These are phyloP conservation scores for Fusarium albosuccineum DNA, from an alignment of 2,329 filamentous ascomycete species.

Conservation along the genomic window DNA sequence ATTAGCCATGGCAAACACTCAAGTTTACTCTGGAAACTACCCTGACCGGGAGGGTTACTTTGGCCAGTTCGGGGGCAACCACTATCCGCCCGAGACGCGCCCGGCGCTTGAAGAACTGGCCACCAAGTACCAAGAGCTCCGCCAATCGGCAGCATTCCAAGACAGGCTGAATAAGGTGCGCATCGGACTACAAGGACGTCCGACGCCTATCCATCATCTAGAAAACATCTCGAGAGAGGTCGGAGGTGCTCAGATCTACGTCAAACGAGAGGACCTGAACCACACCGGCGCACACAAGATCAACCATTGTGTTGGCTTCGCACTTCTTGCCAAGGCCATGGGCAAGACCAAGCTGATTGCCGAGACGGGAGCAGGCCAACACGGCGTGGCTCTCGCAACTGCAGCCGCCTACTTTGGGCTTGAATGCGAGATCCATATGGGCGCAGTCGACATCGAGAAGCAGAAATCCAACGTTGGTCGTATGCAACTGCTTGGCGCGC, in stretches of 20 bases:
- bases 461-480: neutral
- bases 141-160: too few relatives aligned
- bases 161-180: too few relatives aligned
- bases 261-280: slow-evolving; percentile 93
- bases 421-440: neutral
- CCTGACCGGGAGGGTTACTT: too few relatives aligned
- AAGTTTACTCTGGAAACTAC: too few relatives aligned
- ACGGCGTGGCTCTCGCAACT: slow-evolving; percentile 92
- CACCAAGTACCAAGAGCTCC: too few relatives aligned
- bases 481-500: neutral
- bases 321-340: slow-evolving; percentile 81
- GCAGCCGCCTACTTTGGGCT: slow-evolving; percentile 80
- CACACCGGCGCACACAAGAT: slow-evolving; percentile 97
- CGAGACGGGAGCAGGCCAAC: slow-evolving; percentile 92
- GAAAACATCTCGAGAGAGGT: slow-evolving; percentile 45
- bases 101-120: too few relatives aligned
- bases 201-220: too few relatives aligned
- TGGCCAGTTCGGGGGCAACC: too few relatives aligned
- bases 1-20: too few relatives aligned
- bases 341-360: slow-evolving; percentile 94
- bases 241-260: slow-evolving; percentile 89
- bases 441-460: neutral
- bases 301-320: slow-evolving; percentile 91
- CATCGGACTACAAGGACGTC: too few relatives aligned
- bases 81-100: too few relatives aligned